phyloP scores from a whole-genome alignment of 2,329 filamentous ascomycete genomes.

The Xylaria sp. region DNA sequence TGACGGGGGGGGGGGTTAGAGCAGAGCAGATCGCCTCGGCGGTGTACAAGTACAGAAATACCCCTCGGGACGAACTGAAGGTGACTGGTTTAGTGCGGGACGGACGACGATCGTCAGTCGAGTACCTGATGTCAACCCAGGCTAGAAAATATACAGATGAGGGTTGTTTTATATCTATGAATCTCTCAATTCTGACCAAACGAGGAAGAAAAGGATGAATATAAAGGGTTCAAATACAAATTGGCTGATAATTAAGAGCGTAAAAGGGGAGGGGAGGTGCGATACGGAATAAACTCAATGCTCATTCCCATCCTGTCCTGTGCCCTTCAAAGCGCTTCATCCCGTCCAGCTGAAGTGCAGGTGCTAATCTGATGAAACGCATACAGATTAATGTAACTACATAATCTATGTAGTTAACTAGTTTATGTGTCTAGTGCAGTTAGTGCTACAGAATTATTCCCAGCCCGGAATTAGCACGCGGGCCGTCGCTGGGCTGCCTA shows the following conservation, averaged over 20 bases:
- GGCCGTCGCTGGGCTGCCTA: neutral
- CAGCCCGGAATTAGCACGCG: neutral
- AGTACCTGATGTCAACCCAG: neutral
- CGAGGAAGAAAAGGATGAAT: neutral
- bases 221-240: neutral
- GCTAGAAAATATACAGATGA: neutral
- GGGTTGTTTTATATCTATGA: neutral
- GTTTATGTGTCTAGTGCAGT: neutral
- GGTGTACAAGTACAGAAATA: neutral
- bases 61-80: neutral
- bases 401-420: neutral
- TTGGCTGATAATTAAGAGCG: neutral
- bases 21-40: neutral
- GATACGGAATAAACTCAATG: too few species aligned
- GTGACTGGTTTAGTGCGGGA: neutral
- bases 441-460: neutral
- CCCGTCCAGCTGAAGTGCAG: too few species aligned
- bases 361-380: too few species aligned
- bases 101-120: neutral
- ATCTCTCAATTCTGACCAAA: neutral
- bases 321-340: too few species aligned
- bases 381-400: neutral
- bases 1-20: neutral
- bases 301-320: too few species aligned
- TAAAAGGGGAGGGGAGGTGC: neutral